Percentiles rank a stretch among this genome's conserved stretches.
Conservation (phyloP, 169 alveolate species). For the Plasmodium gonderi region DNA sequence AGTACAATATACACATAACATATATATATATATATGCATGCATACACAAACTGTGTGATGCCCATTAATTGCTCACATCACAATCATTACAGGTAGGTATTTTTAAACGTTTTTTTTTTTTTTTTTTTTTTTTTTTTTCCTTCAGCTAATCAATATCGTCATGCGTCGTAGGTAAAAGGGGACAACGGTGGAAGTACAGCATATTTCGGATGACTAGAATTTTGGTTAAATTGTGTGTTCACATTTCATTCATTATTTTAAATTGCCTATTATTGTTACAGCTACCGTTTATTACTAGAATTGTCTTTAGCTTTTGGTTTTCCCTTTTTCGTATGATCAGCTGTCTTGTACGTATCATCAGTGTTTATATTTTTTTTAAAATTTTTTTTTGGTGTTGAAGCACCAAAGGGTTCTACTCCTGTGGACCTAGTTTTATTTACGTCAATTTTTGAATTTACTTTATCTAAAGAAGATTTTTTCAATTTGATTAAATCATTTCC, state of each 20-base stretch:
- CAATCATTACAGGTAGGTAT: not conserved
- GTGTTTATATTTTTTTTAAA: slow-evolving; percentile 3
- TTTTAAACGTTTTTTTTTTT: too few relatives aligned
- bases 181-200: too few relatives aligned
- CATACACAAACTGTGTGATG: not conserved
- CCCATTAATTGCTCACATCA: not conserved
- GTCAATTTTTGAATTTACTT: not conserved
- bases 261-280: not conserved
- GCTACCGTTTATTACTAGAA: too few relatives aligned
- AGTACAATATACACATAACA: too few relatives aligned
- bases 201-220: too few relatives aligned
- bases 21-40: not conserved
- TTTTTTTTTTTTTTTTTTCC: not conserved
- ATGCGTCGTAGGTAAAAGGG: not conserved
- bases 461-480: slow-evolving; percentile 8
- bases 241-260: too few relatives aligned
- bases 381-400: slow-evolving; percentile 9
- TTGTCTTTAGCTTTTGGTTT: slow-evolving; percentile 24
- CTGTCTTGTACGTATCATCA: slow-evolving; percentile 8
- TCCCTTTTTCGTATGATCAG: slow-evolving; percentile 26
- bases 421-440: not conserved
- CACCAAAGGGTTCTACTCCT: not conserved
- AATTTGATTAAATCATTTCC: slow-evolving; percentile 2
- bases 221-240: too few relatives aligned
- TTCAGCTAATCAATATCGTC: too few relatives aligned